These are phyloP conservation scores for Forsythia viridissima DNA, from an alignment of 257 asterid genomes.

Conservation along the genomic window DNA sequence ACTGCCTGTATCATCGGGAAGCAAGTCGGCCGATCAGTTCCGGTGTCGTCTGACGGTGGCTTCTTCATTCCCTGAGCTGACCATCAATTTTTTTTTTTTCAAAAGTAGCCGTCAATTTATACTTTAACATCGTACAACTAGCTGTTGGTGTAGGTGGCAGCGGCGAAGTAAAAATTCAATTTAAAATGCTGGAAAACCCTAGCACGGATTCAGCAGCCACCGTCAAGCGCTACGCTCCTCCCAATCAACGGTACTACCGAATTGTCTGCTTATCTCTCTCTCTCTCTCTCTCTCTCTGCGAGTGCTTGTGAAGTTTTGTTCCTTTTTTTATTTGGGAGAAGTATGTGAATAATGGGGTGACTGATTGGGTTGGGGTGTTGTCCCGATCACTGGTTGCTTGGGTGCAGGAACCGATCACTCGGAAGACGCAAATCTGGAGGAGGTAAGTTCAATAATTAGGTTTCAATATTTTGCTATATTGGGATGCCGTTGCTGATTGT, in stretches of 20 bases:
- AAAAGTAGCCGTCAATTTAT: not conserved
- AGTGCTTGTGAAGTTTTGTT: not conserved
- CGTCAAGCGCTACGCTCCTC: slow-evolving; percentile 90
- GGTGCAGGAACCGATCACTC: slow-evolving; percentile 76
- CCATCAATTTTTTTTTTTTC: not conserved
- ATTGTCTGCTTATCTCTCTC: not conserved
- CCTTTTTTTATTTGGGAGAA: slow-evolving; percentile 8
- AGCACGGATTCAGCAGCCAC: slow-evolving; percentile 58
- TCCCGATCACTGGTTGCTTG: not conserved
- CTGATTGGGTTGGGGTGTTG: slow-evolving; percentile 15
- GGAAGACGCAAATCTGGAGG: slow-evolving; percentile 98
- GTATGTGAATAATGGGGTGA: slow-evolving; percentile 16
- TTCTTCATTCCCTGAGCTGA: slow-evolving; percentile 26
- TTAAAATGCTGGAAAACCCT: slow-evolving; percentile 76
- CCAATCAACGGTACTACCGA: slow-evolving; percentile 69
- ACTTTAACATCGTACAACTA: slow-evolving; percentile 15
- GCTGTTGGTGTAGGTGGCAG: slow-evolving; percentile 35
- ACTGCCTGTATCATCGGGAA: slow-evolving; percentile 18
- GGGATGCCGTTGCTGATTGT: slow-evolving; percentile 10
- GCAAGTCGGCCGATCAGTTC: slow-evolving; percentile 18
- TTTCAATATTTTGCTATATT: not conserved
- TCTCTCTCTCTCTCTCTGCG: not conserved
- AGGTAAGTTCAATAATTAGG: slow-evolving; percentile 46
- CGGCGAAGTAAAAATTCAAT: slow-evolving; percentile 23
- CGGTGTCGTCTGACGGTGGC: slow-evolving; percentile 22